Percentiles rank a stretch among this genome's conserved stretches.
Evolutionary conservation across 139 green algal species (phyloP).

Genomic region (Chlamydomonas sp.): DNA sequence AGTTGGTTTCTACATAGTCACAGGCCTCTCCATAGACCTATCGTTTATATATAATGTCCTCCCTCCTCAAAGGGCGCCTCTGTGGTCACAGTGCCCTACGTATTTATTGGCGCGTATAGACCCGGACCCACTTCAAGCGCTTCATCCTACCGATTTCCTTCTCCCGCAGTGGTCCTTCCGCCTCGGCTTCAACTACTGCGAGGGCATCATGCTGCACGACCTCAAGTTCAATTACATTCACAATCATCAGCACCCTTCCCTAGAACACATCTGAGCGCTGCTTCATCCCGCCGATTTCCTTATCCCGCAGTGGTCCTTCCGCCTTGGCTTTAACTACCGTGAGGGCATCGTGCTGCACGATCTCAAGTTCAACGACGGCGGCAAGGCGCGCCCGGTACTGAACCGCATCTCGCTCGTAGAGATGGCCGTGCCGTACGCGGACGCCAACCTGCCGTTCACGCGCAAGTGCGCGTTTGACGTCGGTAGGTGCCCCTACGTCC

Average conservation of each 20-base stretch:
- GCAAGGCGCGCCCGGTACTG: conserved; percentile 45
- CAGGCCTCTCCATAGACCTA: too few species aligned
- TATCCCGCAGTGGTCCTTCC: conserved; percentile 72
- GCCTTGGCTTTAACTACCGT: conserved; percentile 73
- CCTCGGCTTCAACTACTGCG: conserved; percentile 72
- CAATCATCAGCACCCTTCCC: too few species aligned
- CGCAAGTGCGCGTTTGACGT: conserved; percentile 82
- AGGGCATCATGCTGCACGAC: conserved; percentile 64
- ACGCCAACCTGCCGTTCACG: conserved; percentile 48
- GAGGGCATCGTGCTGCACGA: conserved; percentile 78
- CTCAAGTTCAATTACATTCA: conserved; percentile 53
- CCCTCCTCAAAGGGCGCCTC: too few species aligned
- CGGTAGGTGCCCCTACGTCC: too few species aligned
- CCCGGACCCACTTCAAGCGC: too few species aligned
- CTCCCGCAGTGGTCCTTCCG: conserved; percentile 71
- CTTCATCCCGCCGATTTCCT: too few species aligned
- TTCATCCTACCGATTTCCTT: too few species aligned
- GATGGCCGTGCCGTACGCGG: conserved; percentile 75
- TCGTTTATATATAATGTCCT: too few species aligned
- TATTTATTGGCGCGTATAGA: too few species aligned
- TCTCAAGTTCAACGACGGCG: conserved; percentile 49
- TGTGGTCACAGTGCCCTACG: too few species aligned
- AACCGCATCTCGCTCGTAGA: conserved; percentile 61
- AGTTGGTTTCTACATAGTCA: too few species aligned
- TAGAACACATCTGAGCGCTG: too few species aligned